These are phyloP conservation scores for Senna siamea DNA, from an alignment of 306 rosid species.

Conservation along the genomic window DNA sequence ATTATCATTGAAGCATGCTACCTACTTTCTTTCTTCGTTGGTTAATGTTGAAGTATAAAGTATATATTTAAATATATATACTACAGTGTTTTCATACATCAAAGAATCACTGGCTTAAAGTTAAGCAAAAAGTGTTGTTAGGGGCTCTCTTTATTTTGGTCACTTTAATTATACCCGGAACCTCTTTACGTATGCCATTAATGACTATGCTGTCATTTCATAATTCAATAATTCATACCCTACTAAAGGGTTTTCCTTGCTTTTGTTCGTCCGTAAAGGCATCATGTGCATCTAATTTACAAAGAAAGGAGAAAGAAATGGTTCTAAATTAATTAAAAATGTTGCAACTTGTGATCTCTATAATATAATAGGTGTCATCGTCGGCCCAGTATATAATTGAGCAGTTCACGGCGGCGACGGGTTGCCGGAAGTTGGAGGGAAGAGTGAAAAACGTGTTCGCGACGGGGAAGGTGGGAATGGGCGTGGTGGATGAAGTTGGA, in stretches of 20 bases:
- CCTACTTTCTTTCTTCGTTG: not conserved
- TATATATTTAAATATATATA: not conserved
- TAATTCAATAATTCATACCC: too few species aligned
- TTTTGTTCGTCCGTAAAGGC: too few species aligned
- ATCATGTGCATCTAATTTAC: too few species aligned
- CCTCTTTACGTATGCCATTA: too few species aligned
- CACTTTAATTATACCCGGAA: too few species aligned
- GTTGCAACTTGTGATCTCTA: too few species aligned
- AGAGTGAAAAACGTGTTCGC: slow-evolving; percentile 66
- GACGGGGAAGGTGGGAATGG: slow-evolving; percentile 79
- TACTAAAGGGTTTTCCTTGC: too few species aligned
- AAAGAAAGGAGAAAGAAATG: too few species aligned
- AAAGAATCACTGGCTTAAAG: not conserved
- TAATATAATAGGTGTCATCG: slow-evolving; percentile 57
- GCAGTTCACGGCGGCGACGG: slow-evolving; percentile 85
- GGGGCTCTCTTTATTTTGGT: too few species aligned
- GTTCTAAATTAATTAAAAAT: too few species aligned
- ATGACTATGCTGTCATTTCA: too few species aligned
- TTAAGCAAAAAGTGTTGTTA: not conserved
- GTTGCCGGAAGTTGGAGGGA: slow-evolving; percentile 73
- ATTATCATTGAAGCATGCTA: too few species aligned
- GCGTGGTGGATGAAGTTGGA: slow-evolving; percentile 56
- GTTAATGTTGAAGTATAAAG: not conserved
- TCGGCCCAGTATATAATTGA: slow-evolving; percentile 79
- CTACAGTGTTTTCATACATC: not conserved